Conservation (phyloP, 495 filamentous ascomycete species). For the Sporormia fimetaria region DNA sequence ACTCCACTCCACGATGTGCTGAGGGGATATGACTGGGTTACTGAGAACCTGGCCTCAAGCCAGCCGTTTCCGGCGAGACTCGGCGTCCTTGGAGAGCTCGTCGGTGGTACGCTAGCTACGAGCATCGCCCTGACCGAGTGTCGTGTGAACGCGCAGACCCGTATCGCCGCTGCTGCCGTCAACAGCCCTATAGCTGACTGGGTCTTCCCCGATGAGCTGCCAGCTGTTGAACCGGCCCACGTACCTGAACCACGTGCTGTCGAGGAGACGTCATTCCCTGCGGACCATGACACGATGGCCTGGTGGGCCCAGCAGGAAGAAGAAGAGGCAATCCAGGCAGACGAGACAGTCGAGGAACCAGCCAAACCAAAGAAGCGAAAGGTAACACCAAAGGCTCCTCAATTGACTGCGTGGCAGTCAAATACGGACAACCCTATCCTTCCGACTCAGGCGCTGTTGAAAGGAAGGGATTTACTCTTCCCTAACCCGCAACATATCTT, state of each 20-base stretch:
- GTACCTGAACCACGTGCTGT: slow-evolving; percentile 10
- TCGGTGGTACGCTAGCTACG: slow-evolving; percentile 45
- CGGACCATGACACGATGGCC: slow-evolving; percentile 10
- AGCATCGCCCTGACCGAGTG: slow-evolving; percentile 52
- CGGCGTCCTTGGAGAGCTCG: slow-evolving; percentile 42
- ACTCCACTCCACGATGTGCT: slow-evolving; percentile 36
- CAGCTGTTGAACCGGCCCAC: background rate
- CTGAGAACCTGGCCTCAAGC: slow-evolving; percentile 25
- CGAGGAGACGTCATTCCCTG: slow-evolving; percentile 16
- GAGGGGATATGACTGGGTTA: slow-evolving; percentile 36
- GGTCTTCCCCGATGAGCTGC: slow-evolving; percentile 26
- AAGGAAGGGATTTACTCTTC: slow-evolving; percentile 38
- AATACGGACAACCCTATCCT: slow-evolving; percentile 16
- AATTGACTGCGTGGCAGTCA: slow-evolving; percentile 9
- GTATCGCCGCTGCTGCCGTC: slow-evolving; percentile 33
- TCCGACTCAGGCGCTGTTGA: slow-evolving; percentile 32
- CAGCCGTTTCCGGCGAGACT: slow-evolving; percentile 24
- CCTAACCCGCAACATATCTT: slow-evolving; percentile 40
- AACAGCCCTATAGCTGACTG: slow-evolving; percentile 37
- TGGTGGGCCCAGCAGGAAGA: slow-evolving; percentile 11
- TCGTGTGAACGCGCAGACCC: slow-evolving; percentile 24
- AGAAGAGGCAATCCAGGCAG: no score
- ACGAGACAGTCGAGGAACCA: background rate
- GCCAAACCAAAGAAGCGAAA: slow-evolving; percentile 5
- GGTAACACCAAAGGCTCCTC: slow-evolving; percentile 1